These are phyloP conservation scores for Cryptococcus jaspeensis DNA, from an alignment of 1,284 basidiomycete species.

Conservation along the genomic window DNA sequence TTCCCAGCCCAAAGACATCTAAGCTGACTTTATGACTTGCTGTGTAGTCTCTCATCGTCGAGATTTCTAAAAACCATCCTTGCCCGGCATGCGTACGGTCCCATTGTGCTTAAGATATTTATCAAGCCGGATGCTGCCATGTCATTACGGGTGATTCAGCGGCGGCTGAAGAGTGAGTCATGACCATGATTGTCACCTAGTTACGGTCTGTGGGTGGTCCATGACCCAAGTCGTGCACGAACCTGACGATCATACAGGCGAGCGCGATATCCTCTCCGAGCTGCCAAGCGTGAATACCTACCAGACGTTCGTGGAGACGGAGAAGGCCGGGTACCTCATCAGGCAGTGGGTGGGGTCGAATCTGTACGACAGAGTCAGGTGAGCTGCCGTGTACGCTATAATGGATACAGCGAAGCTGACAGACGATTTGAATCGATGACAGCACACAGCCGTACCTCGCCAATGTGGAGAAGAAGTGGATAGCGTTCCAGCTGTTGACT, in stretches of 20 bases:
- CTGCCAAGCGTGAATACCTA: slow-evolving; percentile 88
- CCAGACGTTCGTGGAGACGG: slow-evolving; percentile 89
- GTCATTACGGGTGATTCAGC: slow-evolving; percentile 65
- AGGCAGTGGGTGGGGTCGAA: slow-evolving; percentile 94
- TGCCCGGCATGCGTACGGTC: slow-evolving; percentile 68
- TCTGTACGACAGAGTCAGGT: slow-evolving; percentile 97
- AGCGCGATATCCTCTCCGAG: slow-evolving; percentile 78
- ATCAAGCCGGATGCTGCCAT: slow-evolving; percentile 75
- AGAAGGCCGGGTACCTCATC: slow-evolving; percentile 92
- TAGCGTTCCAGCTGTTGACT: slow-evolving; percentile 87
- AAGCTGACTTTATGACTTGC: background rate
- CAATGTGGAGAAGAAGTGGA: slow-evolving; percentile 95
- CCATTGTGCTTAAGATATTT: slow-evolving; percentile 75
- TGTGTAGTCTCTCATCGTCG: slow-evolving; percentile 66
- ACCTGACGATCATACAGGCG: slow-evolving; percentile 56
- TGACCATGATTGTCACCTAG: too few relatives aligned
- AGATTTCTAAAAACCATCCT: slow-evolving; percentile 92
- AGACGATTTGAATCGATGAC: slow-evolving; percentile 4
- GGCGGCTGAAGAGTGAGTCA: slow-evolving; percentile 65
- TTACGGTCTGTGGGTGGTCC: background rate
- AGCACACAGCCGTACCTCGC: slow-evolving; percentile 95
- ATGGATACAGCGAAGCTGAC: background rate
- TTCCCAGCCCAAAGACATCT: background rate
- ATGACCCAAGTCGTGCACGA: background rate
- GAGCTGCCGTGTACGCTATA: slow-evolving; percentile 30